phyloP scores from a whole-genome alignment of 257 asterid genomes.

The Solanum commersonii region DNA sequence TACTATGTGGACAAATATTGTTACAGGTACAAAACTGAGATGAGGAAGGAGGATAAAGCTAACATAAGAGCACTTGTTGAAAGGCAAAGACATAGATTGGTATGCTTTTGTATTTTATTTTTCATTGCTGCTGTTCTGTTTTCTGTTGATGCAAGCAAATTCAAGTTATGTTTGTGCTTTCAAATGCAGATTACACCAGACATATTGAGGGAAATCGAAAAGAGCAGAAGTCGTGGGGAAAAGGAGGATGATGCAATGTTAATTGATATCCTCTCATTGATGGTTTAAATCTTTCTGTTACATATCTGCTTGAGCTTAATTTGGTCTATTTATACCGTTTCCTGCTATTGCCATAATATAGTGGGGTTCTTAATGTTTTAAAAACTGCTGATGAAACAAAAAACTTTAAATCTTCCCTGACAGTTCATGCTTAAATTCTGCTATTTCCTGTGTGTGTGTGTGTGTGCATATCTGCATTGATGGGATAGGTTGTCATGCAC shows the following conservation, averaged over 20 bases:
- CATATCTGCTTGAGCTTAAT: background rate
- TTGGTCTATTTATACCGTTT: background rate
- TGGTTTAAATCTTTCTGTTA: background rate
- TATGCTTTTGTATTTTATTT: constrained; percentile 24
- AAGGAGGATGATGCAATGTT: constrained; percentile 66
- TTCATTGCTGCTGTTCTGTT: background rate
- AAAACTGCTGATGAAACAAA: background rate
- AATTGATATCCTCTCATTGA: constrained; percentile 61
- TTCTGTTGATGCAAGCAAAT: background rate
- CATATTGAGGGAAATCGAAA: constrained; percentile 74
- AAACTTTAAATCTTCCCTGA: background rate
- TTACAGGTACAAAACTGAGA: constrained; percentile 77
- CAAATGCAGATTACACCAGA: constrained; percentile 81
- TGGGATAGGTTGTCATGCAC: background rate
- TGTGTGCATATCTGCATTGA: background rate
- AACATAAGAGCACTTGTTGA: constrained; percentile 48
- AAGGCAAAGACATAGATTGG: constrained; percentile 73
- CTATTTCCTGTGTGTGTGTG: background rate
- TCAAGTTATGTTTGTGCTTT: background rate
- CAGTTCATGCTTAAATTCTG: background rate
- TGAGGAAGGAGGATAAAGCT: constrained; percentile 72
- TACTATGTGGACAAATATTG: background rate
- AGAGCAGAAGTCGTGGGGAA: constrained; percentile 93
- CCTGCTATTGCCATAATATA: background rate
- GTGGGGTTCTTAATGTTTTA: background rate